Evolutionary conservation across 768 basidiomycete species (phyloP).

Genomic region (Candolleomyces eurysporus): DNA sequence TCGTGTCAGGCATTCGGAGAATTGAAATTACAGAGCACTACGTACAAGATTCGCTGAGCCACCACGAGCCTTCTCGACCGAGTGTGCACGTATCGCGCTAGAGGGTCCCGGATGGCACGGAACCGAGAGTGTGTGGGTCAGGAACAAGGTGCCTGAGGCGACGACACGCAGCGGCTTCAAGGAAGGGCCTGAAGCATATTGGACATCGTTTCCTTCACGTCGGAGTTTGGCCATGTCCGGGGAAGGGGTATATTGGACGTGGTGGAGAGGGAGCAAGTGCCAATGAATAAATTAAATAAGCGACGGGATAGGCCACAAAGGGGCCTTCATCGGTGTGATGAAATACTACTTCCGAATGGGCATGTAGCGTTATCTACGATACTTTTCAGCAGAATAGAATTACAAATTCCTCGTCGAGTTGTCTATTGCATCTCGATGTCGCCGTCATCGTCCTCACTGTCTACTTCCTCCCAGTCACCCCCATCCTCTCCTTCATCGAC

Average conservation of each 20-base stretch:
- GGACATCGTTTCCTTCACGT: conserved; percentile 31
- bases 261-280: background rate
- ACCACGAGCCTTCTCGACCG: conserved; percentile 64
- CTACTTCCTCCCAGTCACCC: conserved; percentile 62
- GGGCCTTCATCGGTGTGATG: background rate
- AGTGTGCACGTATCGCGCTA: conserved; percentile 65
- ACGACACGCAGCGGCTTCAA: conserved; percentile 63
- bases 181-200: conserved; percentile 20
- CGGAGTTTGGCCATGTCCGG: conserved; percentile 46
- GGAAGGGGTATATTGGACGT: conserved; percentile 8
- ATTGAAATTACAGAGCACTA: background rate
- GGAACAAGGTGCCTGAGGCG: conserved; percentile 77
- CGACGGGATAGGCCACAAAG: background rate
- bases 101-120: conserved; percentile 57
- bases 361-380: conserved; percentile 14
- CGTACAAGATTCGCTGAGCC: conserved; percentile 65
- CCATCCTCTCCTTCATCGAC: conserved; percentile 54
- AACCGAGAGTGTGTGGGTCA: conserved; percentile 69
- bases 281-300: background rate
- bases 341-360: background rate
- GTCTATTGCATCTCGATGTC: conserved; percentile 58
- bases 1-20: background rate
- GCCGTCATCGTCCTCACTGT: conserved; percentile 52
- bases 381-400: conserved; percentile 25
- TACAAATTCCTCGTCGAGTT: background rate